These are phyloP conservation scores for Periconia sp. DNA, from an alignment of 2,329 filamentous ascomycete genomes.

Conservation along the genomic window DNA sequence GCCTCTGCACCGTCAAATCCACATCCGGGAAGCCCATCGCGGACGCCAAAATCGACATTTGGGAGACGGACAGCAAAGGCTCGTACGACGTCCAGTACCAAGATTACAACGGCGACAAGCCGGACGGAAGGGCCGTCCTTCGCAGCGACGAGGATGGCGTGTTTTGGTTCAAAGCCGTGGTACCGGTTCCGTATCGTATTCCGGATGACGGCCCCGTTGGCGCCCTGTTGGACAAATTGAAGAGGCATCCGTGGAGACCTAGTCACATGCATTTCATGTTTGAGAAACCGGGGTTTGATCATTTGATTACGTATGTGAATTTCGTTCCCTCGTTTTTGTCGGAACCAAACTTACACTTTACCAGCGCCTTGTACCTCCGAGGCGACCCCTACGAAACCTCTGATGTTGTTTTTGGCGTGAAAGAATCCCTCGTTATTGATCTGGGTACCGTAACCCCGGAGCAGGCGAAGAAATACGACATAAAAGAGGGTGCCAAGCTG, in stretches of 20 bases:
- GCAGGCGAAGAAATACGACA: conserved; percentile 51
- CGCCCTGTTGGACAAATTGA: conserved; percentile 28
- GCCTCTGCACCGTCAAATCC: conserved; percentile 72
- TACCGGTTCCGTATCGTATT: conserved; percentile 83
- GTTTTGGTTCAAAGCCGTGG: conserved; percentile 85
- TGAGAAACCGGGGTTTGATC: conserved; percentile 58
- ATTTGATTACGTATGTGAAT: conserved; percentile 73
- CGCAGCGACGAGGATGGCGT: conserved; percentile 68
- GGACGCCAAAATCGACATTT: conserved; percentile 75
- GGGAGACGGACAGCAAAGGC: conserved; percentile 81
- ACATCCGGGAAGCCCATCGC: conserved; percentile 62
- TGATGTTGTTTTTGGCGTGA: conserved; percentile 86
- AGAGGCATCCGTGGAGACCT: conserved; percentile 39
- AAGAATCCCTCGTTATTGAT: conserved; percentile 65
- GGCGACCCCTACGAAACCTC: conserved; percentile 80
- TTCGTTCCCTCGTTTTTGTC: neutral
- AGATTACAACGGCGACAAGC: conserved; percentile 54
- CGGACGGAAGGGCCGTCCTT: conserved; percentile 74
- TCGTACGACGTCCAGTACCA: conserved; percentile 81
- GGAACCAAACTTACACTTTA: neutral
- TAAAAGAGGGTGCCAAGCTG: conserved; percentile 64
- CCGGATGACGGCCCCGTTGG: conserved; percentile 76
- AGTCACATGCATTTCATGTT: conserved; percentile 65
- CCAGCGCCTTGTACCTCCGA: conserved; percentile 73
- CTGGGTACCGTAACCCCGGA: conserved; percentile 29